phyloP scores from a whole-genome alignment of 352 stramenopile species.

The Phytophthora pseudosyringae region DNA sequence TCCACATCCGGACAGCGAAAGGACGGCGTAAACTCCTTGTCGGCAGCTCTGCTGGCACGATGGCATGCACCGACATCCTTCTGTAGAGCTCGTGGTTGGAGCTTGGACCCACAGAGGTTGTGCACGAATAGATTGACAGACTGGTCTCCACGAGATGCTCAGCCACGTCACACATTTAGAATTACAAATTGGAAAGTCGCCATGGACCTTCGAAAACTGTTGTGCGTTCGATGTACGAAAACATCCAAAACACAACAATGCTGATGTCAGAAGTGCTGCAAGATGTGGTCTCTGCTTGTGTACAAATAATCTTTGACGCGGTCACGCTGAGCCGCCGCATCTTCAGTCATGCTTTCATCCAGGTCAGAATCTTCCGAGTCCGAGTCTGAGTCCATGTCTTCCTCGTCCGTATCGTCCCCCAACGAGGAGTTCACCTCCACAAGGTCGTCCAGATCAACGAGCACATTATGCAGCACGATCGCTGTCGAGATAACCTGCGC shows the following conservation, averaged over 20 bases:
- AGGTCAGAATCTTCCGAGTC: conserved; percentile 23
- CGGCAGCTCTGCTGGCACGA: background rate
- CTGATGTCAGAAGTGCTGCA: conserved; percentile 18
- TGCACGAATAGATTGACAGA: background rate
- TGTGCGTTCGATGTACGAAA: background rate
- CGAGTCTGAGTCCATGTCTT: conserved; percentile 24
- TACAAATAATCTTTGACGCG: conserved; percentile 29
- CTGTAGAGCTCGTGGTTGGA: background rate
- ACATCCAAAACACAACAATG: conserved; percentile 1
- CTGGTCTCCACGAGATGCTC: too few relatives aligned
- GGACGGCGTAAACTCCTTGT: background rate
- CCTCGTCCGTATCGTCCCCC: conserved; percentile 29
- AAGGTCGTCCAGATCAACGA: conserved; percentile 25
- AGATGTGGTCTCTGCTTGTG: conserved; percentile 12
- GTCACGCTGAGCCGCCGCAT: conserved; percentile 13
- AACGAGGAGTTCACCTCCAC: conserved; percentile 23
- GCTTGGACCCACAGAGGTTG: background rate
- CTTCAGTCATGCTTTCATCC: conserved; percentile 24
- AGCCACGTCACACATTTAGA: background rate
- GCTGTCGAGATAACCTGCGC: conserved; percentile 26
- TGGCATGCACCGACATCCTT: background rate
- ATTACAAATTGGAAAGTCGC: background rate
- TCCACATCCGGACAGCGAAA: background rate
- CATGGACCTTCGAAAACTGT: background rate
- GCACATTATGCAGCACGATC: conserved; percentile 29